Percentiles rank a stretch among this genome's conserved stretches.
Conservation (phyloP, 257 asterid genomes). For the Echites panduratus region DNA sequence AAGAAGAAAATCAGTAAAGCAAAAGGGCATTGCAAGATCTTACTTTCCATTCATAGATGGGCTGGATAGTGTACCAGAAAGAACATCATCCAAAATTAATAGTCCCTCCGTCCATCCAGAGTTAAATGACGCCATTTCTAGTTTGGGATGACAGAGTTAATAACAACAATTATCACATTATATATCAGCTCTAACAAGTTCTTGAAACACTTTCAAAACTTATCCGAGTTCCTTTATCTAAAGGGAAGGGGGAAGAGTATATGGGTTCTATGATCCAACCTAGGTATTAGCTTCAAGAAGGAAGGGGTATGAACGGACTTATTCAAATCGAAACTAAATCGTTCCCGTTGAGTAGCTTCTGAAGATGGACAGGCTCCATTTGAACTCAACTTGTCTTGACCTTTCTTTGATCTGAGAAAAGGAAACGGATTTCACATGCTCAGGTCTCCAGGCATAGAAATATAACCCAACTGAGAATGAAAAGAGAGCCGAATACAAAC, state of each 20-base stretch:
- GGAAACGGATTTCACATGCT: not conserved
- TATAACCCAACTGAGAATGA: not conserved
- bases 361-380: not conserved
- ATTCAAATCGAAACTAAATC: not conserved
- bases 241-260: not conserved
- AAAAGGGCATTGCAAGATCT: not conserved
- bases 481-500: not conserved
- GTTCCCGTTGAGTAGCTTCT: not conserved
- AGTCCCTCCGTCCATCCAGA: not conserved
- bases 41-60: not conserved
- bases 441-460: not conserved
- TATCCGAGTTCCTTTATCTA: not conserved
- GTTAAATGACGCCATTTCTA: not conserved
- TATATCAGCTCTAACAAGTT: not conserved
- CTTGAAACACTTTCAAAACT: no score
- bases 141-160: not conserved
- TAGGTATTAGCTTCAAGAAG: not conserved
- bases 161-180: not conserved
- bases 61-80: not conserved
- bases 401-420: slow-evolving; percentile 1
- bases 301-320: not conserved
- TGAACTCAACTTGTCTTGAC: not conserved
- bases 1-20: not conserved
- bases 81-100: not conserved
- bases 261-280: not conserved